Evolutionary conservation across 2,329 filamentous ascomycete genomes (phyloP).

Genomic region (Pleurostoma richardsiae): DNA sequence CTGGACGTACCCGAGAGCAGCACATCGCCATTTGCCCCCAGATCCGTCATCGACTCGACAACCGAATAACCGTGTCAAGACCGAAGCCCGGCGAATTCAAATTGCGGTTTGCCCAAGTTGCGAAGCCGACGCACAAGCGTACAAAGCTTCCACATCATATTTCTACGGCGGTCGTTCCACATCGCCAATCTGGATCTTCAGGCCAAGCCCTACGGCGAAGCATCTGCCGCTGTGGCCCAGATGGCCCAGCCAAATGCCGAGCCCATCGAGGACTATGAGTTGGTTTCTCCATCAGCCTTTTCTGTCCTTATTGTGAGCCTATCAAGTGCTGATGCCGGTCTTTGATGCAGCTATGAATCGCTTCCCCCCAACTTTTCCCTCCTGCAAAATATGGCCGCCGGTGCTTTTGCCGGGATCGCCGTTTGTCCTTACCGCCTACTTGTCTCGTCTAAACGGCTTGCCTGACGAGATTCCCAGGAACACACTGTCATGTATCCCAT

Average conservation of each 20-base stretch:
- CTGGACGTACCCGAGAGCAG: too few relatives aligned
- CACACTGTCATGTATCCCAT: conserved; percentile 99
- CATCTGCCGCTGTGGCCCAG: conserved; percentile 61
- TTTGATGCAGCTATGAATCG: conserved; percentile 71
- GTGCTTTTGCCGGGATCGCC: conserved; percentile 94
- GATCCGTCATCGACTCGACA: too few relatives aligned
- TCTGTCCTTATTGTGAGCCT: not conserved
- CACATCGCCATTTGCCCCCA: too few relatives aligned
- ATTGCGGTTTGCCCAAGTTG: too few relatives aligned
- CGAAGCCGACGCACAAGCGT: too few relatives aligned
- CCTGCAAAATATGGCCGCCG: conserved; percentile 89
- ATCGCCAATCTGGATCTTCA: conserved; percentile 60
- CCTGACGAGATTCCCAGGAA: conserved; percentile 55
- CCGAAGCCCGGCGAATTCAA: too few relatives aligned
- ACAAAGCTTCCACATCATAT: too few relatives aligned
- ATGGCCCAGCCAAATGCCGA: conserved; percentile 66
- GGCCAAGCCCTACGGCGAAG: conserved; percentile 55
- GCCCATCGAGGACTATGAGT: conserved; percentile 63
- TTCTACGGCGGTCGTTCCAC: conserved; percentile 3
- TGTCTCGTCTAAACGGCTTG: not conserved
- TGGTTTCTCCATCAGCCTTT: conserved; percentile 24
- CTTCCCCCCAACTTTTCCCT: conserved; percentile 93
- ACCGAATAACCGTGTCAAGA: too few relatives aligned
- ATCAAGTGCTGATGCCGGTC: not conserved
- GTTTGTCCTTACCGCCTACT: conserved; percentile 46